Evolutionary conservation across 768 basidiomycete species (phyloP), one percentile per base, ranked within the genome.

Genomic region (button mushroom (Agaricus bisporus)): DNA sequence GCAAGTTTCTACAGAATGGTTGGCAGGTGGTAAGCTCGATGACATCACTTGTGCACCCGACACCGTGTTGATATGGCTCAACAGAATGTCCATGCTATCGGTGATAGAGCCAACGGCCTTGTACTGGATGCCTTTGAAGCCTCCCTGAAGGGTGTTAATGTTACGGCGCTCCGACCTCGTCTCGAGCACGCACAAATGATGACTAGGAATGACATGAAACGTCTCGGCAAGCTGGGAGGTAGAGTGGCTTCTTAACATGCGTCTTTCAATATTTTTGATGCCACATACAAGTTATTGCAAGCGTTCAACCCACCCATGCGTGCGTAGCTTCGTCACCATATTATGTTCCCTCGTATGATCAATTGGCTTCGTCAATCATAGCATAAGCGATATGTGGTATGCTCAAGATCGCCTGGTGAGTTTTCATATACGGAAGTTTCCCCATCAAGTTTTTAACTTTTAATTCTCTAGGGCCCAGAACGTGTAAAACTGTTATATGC

Each of bases 181-280:
- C 76, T 95, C 11, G 94, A 98, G 66, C 94, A 98, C 68, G 91
- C 91, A 7, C 93, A 97, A 66, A 84, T 97, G 61, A 76, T 95
- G 67, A 83, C 80, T 2, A 71, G 75, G n/a, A 73, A 70, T 2
- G 94, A 95, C 64, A 83, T 95, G 74, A 69, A 68, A 25, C 80
- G 91, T 14, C 75, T 94, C 14, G 91, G 86, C 17, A 79, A 74
- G 57, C 79, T 95, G 7, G 93, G 91, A 53, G 85, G 92, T 90
- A 61, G 59, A 12, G 10, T 56, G 20, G 18, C 32, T 15, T 53
- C 32, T 22, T 41, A 18, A 4, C n/a, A 32, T 1, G 32, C 32
- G 32, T 14, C 38, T 22, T 17, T 52, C 35, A 26, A 18, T 52
- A 14, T 45, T 50, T 36, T 53, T 60, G 55, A 57, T 48, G 44